Conservation (phyloP, 495 filamentous ascomycete genomes). For the Daldinia grandis region DNA sequence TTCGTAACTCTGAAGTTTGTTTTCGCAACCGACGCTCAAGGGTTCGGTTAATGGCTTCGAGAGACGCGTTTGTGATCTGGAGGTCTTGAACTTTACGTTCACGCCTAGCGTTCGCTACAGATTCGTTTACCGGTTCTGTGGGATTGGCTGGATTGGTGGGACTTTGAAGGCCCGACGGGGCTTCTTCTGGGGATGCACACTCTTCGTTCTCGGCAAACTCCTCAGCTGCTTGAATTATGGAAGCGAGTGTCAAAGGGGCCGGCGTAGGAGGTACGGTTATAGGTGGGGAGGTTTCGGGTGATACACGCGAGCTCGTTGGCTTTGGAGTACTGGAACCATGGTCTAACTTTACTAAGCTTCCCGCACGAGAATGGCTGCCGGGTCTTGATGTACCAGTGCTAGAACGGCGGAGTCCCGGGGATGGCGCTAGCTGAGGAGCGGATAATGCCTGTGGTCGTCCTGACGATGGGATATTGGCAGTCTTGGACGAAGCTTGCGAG, state of each 20-base stretch:
- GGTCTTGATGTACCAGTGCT: constrained; percentile 32
- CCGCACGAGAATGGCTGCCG: constrained; percentile 43
- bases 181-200: constrained; percentile 37
- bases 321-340: constrained; percentile 16
- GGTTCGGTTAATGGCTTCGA: constrained; percentile 95
- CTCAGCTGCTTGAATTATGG: constrained; percentile 59
- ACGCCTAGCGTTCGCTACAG: constrained; percentile 82
- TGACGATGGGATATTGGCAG: constrained; percentile 15
- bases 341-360: constrained; percentile 42
- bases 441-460: constrained; percentile 22
- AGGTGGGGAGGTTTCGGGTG: constrained; percentile 31
- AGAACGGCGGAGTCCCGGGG: constrained; percentile 35
- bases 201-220: constrained; percentile 51
- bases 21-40: constrained; percentile 91
- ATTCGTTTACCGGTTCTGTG: constrained; percentile 66
- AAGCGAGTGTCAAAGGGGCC: constrained; percentile 50
- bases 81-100: constrained; percentile 96
- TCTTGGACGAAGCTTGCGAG: constrained; percentile 33
- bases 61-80: constrained; percentile 96
- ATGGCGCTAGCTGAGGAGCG: constrained; percentile 39
- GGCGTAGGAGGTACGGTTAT: constrained; percentile 40
- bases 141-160: constrained; percentile 59
- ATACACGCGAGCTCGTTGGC: constrained; percentile 24
- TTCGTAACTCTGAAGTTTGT: constrained; percentile 85
- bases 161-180: constrained; percentile 53